phyloP scores from a whole-genome alignment of 306 rosid genomes.

The Rubus parviflorus region DNA sequence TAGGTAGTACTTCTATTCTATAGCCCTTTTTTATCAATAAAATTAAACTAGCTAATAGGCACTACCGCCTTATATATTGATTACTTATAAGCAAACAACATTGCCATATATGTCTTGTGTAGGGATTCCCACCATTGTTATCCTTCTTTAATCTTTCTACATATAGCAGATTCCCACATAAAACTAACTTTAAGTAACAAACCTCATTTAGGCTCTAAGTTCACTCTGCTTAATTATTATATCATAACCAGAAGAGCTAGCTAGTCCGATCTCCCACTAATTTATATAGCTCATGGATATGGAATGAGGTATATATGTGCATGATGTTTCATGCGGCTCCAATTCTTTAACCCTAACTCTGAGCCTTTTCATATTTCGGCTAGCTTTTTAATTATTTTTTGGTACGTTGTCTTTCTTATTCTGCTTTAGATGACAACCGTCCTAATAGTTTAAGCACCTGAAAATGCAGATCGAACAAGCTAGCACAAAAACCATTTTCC shows the following conservation, averaged over 20 bases:
- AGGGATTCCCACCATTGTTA: slow-evolving; percentile 13
- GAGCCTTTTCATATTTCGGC: background rate
- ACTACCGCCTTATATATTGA: background rate
- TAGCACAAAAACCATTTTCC: background rate
- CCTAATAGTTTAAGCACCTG: slow-evolving; percentile 4
- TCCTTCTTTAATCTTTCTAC: background rate
- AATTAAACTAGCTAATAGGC: background rate
- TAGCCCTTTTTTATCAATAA: background rate
- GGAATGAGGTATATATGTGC: slow-evolving; percentile 12
- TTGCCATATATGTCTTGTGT: background rate
- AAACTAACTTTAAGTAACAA: background rate
- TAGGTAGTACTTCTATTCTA: background rate
- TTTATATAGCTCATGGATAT: background rate
- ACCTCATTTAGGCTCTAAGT: background rate
- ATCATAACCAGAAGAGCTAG: slow-evolving; percentile 10
- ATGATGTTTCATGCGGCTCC: slow-evolving; percentile 21
- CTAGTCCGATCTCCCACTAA: slow-evolving; percentile 12
- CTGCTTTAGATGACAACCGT: slow-evolving; percentile 5
- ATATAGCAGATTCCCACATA: background rate
- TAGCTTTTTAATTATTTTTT: background rate
- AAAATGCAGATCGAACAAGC: background rate
- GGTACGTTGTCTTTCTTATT: slow-evolving; percentile 10
- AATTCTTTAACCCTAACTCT: background rate
- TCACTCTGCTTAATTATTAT: slow-evolving; percentile 14
- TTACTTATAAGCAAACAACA: slow-evolving; percentile 5